Conservation (phyloP, 2,329 filamentous ascomycete genomes). For the Tolypocladium tropicale region DNA sequence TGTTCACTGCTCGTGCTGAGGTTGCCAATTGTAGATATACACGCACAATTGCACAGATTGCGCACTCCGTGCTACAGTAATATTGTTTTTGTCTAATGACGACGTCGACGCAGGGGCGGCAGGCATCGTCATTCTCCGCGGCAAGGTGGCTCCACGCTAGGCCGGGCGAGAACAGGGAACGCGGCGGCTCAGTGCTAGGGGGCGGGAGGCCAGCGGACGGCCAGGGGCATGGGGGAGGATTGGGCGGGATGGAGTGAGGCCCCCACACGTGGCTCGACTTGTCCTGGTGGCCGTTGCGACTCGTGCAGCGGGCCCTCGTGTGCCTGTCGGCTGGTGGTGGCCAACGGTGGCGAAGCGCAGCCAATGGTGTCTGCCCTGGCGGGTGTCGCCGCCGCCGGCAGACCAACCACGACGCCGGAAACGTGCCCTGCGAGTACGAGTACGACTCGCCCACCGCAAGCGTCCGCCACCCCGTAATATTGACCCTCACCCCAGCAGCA, state of each 20-base stretch:
- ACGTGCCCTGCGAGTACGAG: too few relatives aligned
- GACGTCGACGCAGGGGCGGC: too few relatives aligned
- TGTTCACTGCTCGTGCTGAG: too few relatives aligned
- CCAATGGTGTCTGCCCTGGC: too few relatives aligned
- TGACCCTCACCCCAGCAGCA: neutral
- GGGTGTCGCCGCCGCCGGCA: neutral
- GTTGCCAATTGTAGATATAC: too few relatives aligned
- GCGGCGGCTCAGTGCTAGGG: neutral
- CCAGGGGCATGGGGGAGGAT: too few relatives aligned
- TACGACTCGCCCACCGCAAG: neutral
- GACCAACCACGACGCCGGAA: neutral
- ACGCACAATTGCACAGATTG: too few relatives aligned
- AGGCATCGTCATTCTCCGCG: too few relatives aligned
- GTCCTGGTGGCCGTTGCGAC: neutral
- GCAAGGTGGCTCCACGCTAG: neutral
- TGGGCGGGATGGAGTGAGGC: too few relatives aligned
- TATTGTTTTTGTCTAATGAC: neutral
- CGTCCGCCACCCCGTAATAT: neutral
- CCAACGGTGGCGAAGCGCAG: too few relatives aligned
- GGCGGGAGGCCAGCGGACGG: neutral
- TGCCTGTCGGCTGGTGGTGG: too few relatives aligned
- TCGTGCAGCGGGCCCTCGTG: neutral
- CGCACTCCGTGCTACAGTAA: too few relatives aligned
- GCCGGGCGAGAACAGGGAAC: neutral
- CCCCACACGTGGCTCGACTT: neutral